Evolutionary conservation across 179 eudicot species (phyloP), one percentile per base, ranked within the genome.

Genomic region (Patellifolia procumbens): DNA sequence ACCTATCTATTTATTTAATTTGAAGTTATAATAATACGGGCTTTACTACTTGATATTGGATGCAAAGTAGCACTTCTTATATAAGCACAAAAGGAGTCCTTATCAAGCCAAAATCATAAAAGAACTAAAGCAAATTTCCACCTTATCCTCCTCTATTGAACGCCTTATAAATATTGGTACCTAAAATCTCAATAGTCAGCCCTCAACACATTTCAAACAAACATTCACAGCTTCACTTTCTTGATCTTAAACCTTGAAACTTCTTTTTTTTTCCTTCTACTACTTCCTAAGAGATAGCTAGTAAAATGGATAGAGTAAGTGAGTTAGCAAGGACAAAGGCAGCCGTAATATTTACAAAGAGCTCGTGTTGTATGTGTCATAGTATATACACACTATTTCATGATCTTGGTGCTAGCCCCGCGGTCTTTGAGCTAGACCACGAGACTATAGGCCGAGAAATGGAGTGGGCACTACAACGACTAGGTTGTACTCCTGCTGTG

Each of bases 301-400:
- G 11, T 9, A 49, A 42, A 2, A 75, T 89, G 92, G 91, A 89
- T 65, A 89, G 78, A 63, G 67, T 90, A 37, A 81, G 70, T 62
- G 87, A 86, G 74, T 73, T 90, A 77, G 89, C 89, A 34, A 82
- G 75, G 51, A 75, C 85, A 68, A 89, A 73, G 43, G 89, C 92
- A 19, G 88, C 86, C 0, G 95, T 90, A 53, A 90, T 90, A 76
- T 90, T 90, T 76, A 89, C 86, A 59, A 89, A 88, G 83, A 89
- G 92, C 80, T 83, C 96, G 12, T 91, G 92, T 42, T 88, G 83
- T 70, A 87, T 91, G 90, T 86, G 91, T 72, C 85, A 87, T 43
- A 86, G 87, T 79, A 86, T 91, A 68, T 81, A 78, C 70, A 62
- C 81, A 10, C 86, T 91, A 2, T 91, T 91, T 66, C 67, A 85